phyloP scores from a whole-genome alignment of 2,329 filamentous ascomycete species.

The Daldinia sp. region DNA sequence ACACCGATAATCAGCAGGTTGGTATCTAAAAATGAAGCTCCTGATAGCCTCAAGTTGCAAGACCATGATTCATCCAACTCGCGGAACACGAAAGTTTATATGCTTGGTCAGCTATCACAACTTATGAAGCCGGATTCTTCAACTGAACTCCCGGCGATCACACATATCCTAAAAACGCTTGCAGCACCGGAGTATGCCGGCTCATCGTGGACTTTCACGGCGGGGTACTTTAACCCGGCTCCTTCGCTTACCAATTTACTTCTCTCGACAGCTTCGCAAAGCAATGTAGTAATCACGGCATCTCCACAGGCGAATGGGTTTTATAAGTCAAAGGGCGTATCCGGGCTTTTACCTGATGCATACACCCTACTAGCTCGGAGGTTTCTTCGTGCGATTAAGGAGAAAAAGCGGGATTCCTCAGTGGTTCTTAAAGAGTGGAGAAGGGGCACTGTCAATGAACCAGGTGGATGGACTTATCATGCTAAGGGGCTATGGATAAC shows the following conservation, averaged over 20 bases:
- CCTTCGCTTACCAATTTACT: conserved; percentile 84
- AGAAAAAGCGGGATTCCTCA: conserved; percentile 61
- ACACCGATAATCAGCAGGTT: conserved; percentile 75
- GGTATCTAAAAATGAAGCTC: conserved; percentile 65
- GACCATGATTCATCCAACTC: conserved; percentile 48
- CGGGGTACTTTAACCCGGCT: conserved; percentile 98
- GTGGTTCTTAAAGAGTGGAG: conserved; percentile 90
- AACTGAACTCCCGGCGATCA: conserved; percentile 88
- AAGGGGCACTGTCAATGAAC: conserved; percentile 80
- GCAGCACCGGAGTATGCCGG: conserved; percentile 71
- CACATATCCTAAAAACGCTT: conserved; percentile 77
- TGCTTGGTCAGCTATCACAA: conserved; percentile 88
- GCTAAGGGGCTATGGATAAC: conserved; percentile 96
- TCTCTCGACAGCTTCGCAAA: conserved; percentile 75
- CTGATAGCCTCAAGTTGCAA: conserved; percentile 45
- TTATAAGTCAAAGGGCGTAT: conserved; percentile 87
- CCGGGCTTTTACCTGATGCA: conserved; percentile 88
- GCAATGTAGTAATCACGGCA: conserved; percentile 89
- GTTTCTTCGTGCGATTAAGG: conserved; percentile 75
- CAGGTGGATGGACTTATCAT: conserved; percentile 95
- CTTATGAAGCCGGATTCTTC: conserved; percentile 83
- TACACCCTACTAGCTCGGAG: conserved; percentile 89
- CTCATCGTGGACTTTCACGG: conserved; percentile 94
- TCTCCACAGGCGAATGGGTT: conserved; percentile 96
- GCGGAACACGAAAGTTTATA: conserved; percentile 80